These are phyloP conservation scores for Neovahlkampfia damariscottae DNA, from an alignment of 78 protist species.

Conservation along the genomic window DNA sequence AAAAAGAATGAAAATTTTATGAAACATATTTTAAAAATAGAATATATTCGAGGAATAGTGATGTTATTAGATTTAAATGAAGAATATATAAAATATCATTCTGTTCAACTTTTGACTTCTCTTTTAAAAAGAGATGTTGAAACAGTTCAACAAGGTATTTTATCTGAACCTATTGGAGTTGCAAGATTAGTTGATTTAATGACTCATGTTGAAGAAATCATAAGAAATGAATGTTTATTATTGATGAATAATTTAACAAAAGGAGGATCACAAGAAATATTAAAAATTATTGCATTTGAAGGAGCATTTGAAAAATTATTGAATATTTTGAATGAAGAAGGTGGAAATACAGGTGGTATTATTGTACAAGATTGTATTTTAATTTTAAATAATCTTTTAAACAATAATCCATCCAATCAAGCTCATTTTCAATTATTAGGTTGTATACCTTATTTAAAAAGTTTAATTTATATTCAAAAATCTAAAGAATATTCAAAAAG, in stretches of 20 bases:
- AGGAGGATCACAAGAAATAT: conserved; percentile 6
- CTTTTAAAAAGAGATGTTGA: conserved; percentile 1
- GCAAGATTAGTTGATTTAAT: conserved; percentile 34
- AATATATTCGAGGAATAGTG: no score
- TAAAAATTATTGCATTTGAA: conserved; percentile 36
- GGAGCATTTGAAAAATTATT: conserved; percentile 32
- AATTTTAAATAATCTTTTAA: conserved; percentile 19
- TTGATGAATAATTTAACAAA: conserved; percentile 19
- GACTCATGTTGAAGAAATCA: conserved; percentile 9
- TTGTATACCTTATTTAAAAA: no score
- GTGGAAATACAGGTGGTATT: conserved; percentile 19
- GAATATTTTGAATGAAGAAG: conserved; percentile 21
- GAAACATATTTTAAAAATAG: no score
- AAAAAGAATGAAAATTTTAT: no score
- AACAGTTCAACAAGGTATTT: conserved; percentile 20
- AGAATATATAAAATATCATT: conserved; percentile 17
- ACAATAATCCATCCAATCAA: conserved; percentile 22
- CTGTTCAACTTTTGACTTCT: conserved; percentile 18
- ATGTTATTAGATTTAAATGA: no score
- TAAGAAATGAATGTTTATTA: conserved; percentile 34
- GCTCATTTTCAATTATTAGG: no score
- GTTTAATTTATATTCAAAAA: no score
- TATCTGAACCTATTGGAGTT: conserved; percentile 24
- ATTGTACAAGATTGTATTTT: conserved; percentile 30
- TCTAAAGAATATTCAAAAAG: no score